Evolutionary conservation across 257 asterid genomes (phyloP).

Genomic region (Solanum pinnatisectum): DNA sequence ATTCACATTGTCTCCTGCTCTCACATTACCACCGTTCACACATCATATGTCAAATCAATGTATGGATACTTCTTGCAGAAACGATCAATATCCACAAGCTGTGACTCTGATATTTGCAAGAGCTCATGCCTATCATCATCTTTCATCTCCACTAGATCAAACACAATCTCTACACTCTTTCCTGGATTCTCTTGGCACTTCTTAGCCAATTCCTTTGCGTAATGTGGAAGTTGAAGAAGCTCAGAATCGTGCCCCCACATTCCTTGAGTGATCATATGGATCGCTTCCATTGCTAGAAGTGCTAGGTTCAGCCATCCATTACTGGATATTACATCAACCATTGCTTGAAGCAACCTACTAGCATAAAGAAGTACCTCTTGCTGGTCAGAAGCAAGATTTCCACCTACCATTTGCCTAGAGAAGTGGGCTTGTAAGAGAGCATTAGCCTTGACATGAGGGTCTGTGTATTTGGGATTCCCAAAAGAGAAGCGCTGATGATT

Average conservation of each 20-base stretch:
- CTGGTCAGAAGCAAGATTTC: slow-evolving; percentile 22
- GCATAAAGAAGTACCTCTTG: slow-evolving; percentile 25
- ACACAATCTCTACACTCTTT: slow-evolving; percentile 23
- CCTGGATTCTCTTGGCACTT: slow-evolving; percentile 26
- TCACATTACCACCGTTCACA: slow-evolving; percentile 5
- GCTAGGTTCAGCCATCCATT: slow-evolving; percentile 28
- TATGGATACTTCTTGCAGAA: slow-evolving; percentile 22
- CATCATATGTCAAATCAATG: slow-evolving; percentile 19
- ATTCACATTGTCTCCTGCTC: slow-evolving; percentile 13
- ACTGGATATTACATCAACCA: slow-evolving; percentile 37
- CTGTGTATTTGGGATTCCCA: slow-evolving; percentile 14
- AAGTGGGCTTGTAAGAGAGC: slow-evolving; percentile 31
- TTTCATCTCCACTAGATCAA: slow-evolving; percentile 27
- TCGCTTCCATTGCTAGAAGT: slow-evolving; percentile 28
- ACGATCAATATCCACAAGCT: slow-evolving; percentile 22
- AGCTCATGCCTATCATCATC: slow-evolving; percentile 26
- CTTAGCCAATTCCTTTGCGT: slow-evolving; percentile 27
- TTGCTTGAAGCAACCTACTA: slow-evolving; percentile 23
- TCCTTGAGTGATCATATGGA: slow-evolving; percentile 30
- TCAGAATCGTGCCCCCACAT: slow-evolving; percentile 27
- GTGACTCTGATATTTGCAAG: slow-evolving; percentile 23
- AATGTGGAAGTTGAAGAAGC: slow-evolving; percentile 28
- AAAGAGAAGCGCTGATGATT: slow-evolving; percentile 29
- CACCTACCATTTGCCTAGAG: slow-evolving; percentile 22
- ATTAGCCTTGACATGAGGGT: slow-evolving; percentile 29